Evolutionary conservation across 768 basidiomycete species (phyloP).

Genomic region (Pseudohyphozyma bogoriensis): DNA sequence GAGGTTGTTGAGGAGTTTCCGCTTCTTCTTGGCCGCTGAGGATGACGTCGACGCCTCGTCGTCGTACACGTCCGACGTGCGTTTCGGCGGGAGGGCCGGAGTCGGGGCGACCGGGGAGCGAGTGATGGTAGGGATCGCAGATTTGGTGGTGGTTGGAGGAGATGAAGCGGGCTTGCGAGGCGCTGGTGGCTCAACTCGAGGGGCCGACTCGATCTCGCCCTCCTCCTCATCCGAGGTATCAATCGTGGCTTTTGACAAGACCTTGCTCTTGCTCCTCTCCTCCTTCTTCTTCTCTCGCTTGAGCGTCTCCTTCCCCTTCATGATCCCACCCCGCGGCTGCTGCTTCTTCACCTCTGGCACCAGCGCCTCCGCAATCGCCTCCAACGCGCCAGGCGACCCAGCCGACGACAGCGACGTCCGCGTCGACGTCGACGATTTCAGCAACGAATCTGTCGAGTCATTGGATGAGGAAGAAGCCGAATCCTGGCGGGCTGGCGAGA

Average conservation of each 20-base stretch:
- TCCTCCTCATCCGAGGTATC: not conserved
- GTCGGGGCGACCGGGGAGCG: not conserved
- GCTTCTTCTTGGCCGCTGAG: slow-evolving; percentile 4
- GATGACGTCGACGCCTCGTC: not conserved
- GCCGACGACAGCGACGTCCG: not conserved
- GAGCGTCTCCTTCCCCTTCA: slow-evolving; percentile 24
- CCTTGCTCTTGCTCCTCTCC: not conserved
- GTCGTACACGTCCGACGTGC: not conserved
- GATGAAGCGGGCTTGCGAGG: not conserved
- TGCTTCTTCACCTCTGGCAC: not conserved
- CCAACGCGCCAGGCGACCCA: not conserved
- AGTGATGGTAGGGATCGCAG: not conserved
- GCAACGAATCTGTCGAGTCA: not conserved
- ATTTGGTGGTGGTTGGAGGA: not conserved
- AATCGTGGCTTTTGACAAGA: not conserved
- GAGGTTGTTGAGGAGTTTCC: not conserved
- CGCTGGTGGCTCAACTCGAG: not conserved
- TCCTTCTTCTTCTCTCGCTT: slow-evolving; percentile 13
- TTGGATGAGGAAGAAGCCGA: not conserved
- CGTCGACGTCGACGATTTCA: not conserved
- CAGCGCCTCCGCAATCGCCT: not conserved
- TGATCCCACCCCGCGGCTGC: slow-evolving; percentile 10
- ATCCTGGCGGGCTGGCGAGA: not conserved
- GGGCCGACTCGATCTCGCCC: not conserved
- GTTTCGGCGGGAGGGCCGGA: not conserved